These are phyloP conservation scores for Neonectria hederae DNA, from an alignment of 2,329 filamentous ascomycete species.

Conservation along the genomic window DNA sequence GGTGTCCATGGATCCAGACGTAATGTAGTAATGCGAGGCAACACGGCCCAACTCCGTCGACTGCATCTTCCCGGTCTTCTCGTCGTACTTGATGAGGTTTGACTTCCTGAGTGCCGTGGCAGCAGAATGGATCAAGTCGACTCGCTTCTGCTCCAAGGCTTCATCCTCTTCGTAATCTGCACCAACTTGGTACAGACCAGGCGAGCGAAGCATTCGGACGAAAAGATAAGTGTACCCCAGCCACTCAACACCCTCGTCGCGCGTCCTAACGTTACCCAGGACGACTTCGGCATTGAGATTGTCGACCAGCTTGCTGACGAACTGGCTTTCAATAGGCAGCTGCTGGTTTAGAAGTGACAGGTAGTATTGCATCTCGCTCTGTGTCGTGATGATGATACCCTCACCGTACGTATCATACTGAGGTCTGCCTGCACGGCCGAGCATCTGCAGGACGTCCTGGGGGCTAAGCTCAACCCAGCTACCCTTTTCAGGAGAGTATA, in stretches of 20 bases:
- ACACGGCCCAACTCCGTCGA: constrained; percentile 94
- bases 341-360: constrained; percentile 97
- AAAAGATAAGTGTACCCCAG: constrained; percentile 98
- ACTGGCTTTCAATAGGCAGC: constrained; percentile 95
- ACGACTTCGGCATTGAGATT: constrained; percentile 97
- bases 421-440: constrained; percentile 93
- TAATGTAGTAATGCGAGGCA: constrained; percentile 98
- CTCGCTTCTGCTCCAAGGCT: constrained; percentile 91
- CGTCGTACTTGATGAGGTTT: constrained; percentile 93
- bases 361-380: constrained; percentile 96
- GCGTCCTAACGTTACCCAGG: constrained; percentile 87
- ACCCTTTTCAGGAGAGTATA: constrained; percentile 98
- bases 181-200: constrained; percentile 93
- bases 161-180: constrained; percentile 95
- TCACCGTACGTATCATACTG: constrained; percentile 98
- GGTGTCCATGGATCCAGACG: constrained; percentile 93
- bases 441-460: constrained; percentile 98
- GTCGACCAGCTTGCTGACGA: constrained; percentile 91
- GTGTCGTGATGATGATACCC: constrained; percentile 97
- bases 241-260: constrained; percentile 99
- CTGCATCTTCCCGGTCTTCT: constrained; percentile 87
- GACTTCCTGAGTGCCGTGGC: constrained; percentile 87
- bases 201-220: constrained; percentile 95
- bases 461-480: constrained; percentile 98
- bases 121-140: constrained; percentile 96